Evolutionary conservation across 352 stramenopile genomes (phyloP).

Genomic region (Pythium vanterpoolii): DNA sequence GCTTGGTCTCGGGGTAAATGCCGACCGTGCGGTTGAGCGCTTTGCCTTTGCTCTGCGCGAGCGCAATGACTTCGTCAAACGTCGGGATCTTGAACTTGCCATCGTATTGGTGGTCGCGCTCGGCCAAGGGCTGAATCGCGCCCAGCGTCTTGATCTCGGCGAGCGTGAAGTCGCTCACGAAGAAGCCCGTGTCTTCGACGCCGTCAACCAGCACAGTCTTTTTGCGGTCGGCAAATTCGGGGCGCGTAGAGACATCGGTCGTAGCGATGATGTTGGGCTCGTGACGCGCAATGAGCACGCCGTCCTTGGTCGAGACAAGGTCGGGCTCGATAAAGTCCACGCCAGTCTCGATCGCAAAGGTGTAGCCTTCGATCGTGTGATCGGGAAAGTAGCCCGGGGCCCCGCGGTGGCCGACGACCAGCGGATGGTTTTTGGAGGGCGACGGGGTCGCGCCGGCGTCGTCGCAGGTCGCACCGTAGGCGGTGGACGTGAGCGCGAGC

Average conservation of each 20-base stretch:
- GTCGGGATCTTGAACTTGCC: slow-evolving; percentile 85
- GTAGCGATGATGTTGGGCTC: slow-evolving; percentile 88
- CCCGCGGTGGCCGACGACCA: slow-evolving; percentile 83
- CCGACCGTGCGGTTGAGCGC: slow-evolving; percentile 58
- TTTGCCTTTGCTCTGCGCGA: slow-evolving; percentile 65
- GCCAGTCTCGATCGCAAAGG: slow-evolving; percentile 83
- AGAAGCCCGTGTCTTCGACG: slow-evolving; percentile 69
- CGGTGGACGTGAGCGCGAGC: slow-evolving; percentile 23
- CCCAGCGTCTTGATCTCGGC: slow-evolving; percentile 87
- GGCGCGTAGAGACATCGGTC: slow-evolving; percentile 76
- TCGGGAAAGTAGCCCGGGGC: slow-evolving; percentile 89
- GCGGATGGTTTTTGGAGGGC: slow-evolving; percentile 37
- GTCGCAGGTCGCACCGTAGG: slow-evolving; percentile 27
- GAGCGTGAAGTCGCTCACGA: slow-evolving; percentile 90
- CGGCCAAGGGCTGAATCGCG: slow-evolving; percentile 70
- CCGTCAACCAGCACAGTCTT: slow-evolving; percentile 58
- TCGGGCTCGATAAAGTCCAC: slow-evolving; percentile 92
- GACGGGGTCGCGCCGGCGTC: slow-evolving; percentile 24
- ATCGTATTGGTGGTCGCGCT: slow-evolving; percentile 81
- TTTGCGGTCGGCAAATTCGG: slow-evolving; percentile 67
- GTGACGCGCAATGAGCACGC: slow-evolving; percentile 81
- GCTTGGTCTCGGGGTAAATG: slow-evolving; percentile 89
- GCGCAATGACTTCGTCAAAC: slow-evolving; percentile 84
- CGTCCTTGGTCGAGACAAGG: slow-evolving; percentile 85
- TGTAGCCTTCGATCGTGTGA: slow-evolving; percentile 88